Evolutionary conservation across 2,329 filamentous ascomycete genomes (phyloP).

Genomic region (Arthrobotrys iridis): DNA sequence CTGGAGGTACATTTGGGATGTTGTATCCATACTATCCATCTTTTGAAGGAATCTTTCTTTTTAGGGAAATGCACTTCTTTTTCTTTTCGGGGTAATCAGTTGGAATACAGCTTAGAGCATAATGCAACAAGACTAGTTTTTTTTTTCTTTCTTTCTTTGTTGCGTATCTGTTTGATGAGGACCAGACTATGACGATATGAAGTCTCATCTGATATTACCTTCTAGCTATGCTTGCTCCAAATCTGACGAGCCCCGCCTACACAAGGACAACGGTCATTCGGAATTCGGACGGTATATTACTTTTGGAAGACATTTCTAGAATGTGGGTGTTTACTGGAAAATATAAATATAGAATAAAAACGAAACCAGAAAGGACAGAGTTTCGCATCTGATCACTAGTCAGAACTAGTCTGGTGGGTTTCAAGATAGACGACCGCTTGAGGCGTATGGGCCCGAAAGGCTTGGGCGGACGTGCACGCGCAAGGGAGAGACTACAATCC

Average conservation of each 20-base stretch:
- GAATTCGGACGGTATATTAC: not conserved
- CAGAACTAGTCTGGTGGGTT: not conserved
- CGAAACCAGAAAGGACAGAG: slow-evolving; percentile 9
- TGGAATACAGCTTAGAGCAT: not conserved
- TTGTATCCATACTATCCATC: slow-evolving; percentile 33
- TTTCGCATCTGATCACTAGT: slow-evolving; percentile 8
- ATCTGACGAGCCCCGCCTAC: slow-evolving; percentile 14
- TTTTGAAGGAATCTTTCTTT: slow-evolving; percentile 23
- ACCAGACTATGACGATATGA: not conserved
- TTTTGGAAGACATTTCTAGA: slow-evolving; percentile 24
- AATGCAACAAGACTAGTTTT: slow-evolving; percentile 13
- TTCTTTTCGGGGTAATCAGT: slow-evolving; percentile 27
- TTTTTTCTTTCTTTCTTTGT: slow-evolving; percentile 2
- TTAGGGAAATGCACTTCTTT: not conserved
- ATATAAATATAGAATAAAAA: slow-evolving; percentile 1
- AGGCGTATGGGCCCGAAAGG: not conserved
- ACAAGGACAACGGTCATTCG: not conserved
- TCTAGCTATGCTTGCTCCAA: slow-evolving; percentile 1
- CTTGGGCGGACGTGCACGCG: not conserved
- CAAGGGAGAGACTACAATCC: not conserved
- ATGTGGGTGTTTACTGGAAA: slow-evolving; percentile 3
- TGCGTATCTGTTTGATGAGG: slow-evolving; percentile 27
- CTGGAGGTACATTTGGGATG: slow-evolving; percentile 31
- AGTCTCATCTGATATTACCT: slow-evolving; percentile 15
- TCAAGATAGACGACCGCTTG: not conserved